A percentile compares a stretch with the other conserved stretches of the same genome.
These are phyloP conservation scores for Barnettozyma californica DNA, from an alignment of 805 yeast species.

Conservation along the genomic window DNA sequence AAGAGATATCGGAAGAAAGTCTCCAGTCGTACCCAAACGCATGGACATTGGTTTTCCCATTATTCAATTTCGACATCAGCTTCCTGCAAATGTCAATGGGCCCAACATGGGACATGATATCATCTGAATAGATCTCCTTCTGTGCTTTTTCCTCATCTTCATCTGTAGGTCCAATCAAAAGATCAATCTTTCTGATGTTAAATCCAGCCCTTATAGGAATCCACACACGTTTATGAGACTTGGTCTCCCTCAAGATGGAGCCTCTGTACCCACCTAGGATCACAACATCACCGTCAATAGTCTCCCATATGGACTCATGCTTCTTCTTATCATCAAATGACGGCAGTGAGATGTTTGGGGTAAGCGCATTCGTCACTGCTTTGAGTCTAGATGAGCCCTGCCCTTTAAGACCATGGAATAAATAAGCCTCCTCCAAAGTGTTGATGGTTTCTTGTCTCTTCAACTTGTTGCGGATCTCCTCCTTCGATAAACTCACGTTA, in stretches of 20 bases:
- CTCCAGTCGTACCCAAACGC: slow-evolving; percentile 97
- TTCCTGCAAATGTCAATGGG: slow-evolving; percentile 75
- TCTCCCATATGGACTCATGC: slow-evolving; percentile 44
- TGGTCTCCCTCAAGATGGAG: slow-evolving; percentile 60
- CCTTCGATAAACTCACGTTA: slow-evolving; percentile 8
- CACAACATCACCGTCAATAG: slow-evolving; percentile 71
- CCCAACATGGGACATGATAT: slow-evolving; percentile 75
- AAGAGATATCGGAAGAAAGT: slow-evolving; percentile 52
- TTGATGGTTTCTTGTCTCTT: slow-evolving; percentile 52
- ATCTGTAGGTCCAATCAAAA: slow-evolving; percentile 65
- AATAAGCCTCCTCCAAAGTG: slow-evolving; percentile 57
- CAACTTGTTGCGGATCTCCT: slow-evolving; percentile 28
- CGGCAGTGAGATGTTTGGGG: slow-evolving; percentile 35
- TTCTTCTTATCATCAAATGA: slow-evolving; percentile 19
- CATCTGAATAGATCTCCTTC: slow-evolving; percentile 59
- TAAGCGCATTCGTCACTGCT: slow-evolving; percentile 63
- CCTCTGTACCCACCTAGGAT: slow-evolving; percentile 90
- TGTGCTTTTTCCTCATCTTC: slow-evolving; percentile 61
- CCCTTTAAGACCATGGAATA: slow-evolving; percentile 47
- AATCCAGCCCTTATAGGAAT: slow-evolving; percentile 84
- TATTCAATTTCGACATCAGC: slow-evolving; percentile 50
- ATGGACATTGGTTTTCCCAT: slow-evolving; percentile 56
- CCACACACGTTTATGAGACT: slow-evolving; percentile 71
- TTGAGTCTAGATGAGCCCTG: slow-evolving; percentile 62
- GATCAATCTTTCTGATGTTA: slow-evolving; percentile 61